Conservation (phyloP, 345 rosid species). For the Ricinus communis region DNA sequence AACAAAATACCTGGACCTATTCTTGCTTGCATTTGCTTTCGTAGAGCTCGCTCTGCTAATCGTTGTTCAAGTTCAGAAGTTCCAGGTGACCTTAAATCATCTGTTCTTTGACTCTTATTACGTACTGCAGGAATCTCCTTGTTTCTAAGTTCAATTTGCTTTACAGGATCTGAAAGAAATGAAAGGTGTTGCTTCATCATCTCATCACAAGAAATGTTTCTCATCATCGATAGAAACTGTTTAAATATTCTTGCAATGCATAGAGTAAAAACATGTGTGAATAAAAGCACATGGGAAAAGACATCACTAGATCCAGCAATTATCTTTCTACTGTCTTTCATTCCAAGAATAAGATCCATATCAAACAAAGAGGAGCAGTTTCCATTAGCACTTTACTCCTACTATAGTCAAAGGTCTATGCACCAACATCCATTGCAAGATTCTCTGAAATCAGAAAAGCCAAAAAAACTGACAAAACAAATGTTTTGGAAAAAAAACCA, state of each 20-base stretch:
- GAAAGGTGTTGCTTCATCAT: too few species aligned
- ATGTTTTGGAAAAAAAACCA: slow-evolving; percentile 2
- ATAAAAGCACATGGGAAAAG: too few species aligned
- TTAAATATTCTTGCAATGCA: not conserved
- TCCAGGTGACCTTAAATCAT: slow-evolving; percentile 9
- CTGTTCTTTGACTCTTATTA: not conserved
- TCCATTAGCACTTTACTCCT: not conserved
- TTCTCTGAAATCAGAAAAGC: not conserved
- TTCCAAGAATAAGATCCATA: not conserved
- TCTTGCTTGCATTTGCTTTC: slow-evolving; percentile 22
- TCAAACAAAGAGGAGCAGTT: not conserved
- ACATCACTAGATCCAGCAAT: too few species aligned
- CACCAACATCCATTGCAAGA: not conserved
- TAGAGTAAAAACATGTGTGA: too few species aligned
- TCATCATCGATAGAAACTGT: not conserved
- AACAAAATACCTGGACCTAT: slow-evolving; percentile 6
- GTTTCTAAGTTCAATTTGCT: slow-evolving; percentile 1
- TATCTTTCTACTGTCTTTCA: not conserved
- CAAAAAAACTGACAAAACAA: not conserved
- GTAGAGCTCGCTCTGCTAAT: slow-evolving; percentile 28
- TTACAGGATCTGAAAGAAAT: slow-evolving; percentile 15
- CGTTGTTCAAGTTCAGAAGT: slow-evolving; percentile 28
- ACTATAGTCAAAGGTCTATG: not conserved
- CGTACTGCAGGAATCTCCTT: slow-evolving; percentile 12
- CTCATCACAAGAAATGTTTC: not conserved